Evolutionary conservation across 1,284 basidiomycete genomes (phyloP).

Genomic region (Dichomitus squalens): DNA sequence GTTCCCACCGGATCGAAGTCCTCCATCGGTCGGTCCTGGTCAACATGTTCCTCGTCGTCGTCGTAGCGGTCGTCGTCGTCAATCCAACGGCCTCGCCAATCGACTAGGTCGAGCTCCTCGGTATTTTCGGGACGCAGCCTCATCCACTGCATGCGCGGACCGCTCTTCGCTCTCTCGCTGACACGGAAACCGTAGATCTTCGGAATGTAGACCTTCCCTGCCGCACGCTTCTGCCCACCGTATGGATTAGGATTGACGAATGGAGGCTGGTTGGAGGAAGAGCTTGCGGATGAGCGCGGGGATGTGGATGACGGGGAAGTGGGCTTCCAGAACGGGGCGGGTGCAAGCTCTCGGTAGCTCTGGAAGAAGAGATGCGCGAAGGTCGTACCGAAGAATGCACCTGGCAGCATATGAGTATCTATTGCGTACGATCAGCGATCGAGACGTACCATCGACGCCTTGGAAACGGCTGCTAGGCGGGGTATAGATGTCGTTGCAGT

Average conservation of each 20-base stretch:
- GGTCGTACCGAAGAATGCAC: constrained; percentile 98
- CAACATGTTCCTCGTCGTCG: constrained; percentile 64
- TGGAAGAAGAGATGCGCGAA: constrained; percentile 98
- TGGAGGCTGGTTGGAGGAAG: constrained; percentile 49
- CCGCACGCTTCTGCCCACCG: constrained; percentile 84
- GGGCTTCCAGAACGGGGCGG: constrained; percentile 83
- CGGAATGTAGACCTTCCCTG: constrained; percentile 87
- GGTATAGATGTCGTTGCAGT: constrained; percentile 96
- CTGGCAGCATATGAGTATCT: constrained; percentile 42
- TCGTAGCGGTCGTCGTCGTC: constrained; percentile 70
- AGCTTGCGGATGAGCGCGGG: constrained; percentile 48
- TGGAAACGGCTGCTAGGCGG: constrained; percentile 96
- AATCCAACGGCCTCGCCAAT: constrained; percentile 87
- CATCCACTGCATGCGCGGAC: constrained; percentile 97
- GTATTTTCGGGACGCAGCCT: constrained; percentile 80
- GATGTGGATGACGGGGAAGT: constrained; percentile 57
- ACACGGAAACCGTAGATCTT: constrained; percentile 94
- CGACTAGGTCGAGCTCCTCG: constrained; percentile 83
- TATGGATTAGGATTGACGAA: constrained; percentile 84
- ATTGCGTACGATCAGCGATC: neutral
- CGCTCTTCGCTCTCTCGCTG: constrained; percentile 83
- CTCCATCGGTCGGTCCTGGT: constrained; percentile 75
- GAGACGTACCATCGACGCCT: constrained; percentile 85
- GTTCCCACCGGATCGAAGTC: constrained; percentile 77
- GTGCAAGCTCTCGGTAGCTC: constrained; percentile 89